Conservation (phyloP, 2,329 filamentous ascomycete species). For the Pseudogymnoascus sp. region DNA sequence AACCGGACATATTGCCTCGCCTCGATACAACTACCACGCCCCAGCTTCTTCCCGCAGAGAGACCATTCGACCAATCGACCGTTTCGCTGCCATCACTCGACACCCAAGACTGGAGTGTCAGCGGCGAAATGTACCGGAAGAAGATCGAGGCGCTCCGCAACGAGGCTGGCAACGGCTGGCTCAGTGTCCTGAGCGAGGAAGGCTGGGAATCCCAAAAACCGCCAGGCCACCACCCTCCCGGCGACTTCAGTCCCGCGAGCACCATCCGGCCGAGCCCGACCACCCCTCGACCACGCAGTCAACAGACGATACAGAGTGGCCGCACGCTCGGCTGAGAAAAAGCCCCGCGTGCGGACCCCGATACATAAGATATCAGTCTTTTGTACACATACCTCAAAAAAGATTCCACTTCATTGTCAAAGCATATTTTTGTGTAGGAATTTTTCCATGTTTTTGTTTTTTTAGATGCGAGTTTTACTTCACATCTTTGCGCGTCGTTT, state of each 20-base stretch:
- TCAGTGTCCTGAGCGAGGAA: constrained; percentile 78
- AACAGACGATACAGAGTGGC: constrained; percentile 28
- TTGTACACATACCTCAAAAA: not conserved
- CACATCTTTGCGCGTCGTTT: not conserved
- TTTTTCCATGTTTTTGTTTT: not conserved
- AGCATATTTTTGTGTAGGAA: not conserved
- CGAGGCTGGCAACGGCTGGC: constrained; percentile 79
- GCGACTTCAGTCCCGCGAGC: constrained; percentile 23
- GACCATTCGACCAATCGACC: constrained; percentile 19
- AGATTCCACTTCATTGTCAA: constrained; percentile 3
- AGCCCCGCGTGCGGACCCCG: not conserved
- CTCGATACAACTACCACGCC: constrained; percentile 24
- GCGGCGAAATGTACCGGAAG: constrained; percentile 72
- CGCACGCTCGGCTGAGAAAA: constrained; percentile 25
- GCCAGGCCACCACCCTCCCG: constrained; percentile 17
- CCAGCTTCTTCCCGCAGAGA: constrained; percentile 22
- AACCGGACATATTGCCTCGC: constrained; percentile 19
- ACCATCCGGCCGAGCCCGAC: constrained; percentile 23
- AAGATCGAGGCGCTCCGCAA: constrained; percentile 80
- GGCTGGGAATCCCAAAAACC: constrained; percentile 41
- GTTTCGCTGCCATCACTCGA: constrained; percentile 20
- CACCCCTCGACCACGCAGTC: constrained; percentile 24
- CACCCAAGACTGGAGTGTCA: constrained; percentile 52
- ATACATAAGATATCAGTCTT: constrained; percentile 2
- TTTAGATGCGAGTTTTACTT: constrained; percentile 1